Conservation (phyloP, 2,329 filamentous ascomycete genomes). For the Sarocladiaceae sp. region DNA sequence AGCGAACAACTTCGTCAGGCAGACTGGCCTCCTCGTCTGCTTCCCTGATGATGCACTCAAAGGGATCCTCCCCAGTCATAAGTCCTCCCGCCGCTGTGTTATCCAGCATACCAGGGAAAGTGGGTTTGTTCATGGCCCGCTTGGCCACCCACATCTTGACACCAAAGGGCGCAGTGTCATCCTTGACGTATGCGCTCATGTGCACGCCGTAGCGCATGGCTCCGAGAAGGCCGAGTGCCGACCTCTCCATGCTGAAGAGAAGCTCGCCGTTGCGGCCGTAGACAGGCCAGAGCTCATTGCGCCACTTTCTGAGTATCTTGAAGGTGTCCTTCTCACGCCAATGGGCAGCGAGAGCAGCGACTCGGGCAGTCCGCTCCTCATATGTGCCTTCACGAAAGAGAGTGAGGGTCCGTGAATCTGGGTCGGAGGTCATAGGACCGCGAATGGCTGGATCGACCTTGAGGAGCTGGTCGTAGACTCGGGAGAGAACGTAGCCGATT, state of each 20-base stretch:
- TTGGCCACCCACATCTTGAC: conserved; percentile 81
- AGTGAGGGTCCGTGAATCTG: conserved; percentile 53
- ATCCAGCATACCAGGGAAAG: conserved; percentile 87
- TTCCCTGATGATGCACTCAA: conserved; percentile 80
- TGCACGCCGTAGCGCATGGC: conserved; percentile 75
- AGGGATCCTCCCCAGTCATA: conserved; percentile 70
- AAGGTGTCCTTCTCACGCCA: conserved; percentile 71
- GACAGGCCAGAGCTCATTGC: conserved; percentile 73
- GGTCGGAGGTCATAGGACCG: conserved; percentile 56
- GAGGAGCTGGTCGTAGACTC: conserved; percentile 42
- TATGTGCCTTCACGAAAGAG: conserved; percentile 53
- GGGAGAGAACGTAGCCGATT: conserved; percentile 54
- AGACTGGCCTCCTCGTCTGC: conserved; percentile 84
- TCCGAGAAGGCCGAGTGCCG: conserved; percentile 67
- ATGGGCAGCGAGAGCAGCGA: conserved; percentile 52
- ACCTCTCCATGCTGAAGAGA: conserved; percentile 71
- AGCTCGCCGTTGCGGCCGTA: conserved; percentile 58
- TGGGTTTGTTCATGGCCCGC: conserved; percentile 70
- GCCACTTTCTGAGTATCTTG: conserved; percentile 69
- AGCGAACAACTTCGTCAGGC: conserved; percentile 60
- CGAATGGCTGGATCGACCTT: conserved; percentile 43
- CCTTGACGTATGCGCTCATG: conserved; percentile 64
- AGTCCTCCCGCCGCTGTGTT: conserved; percentile 84
- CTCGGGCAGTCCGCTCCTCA: conserved; percentile 52
- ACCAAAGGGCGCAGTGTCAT: conserved; percentile 36